phyloP scores from a whole-genome alignment of 345 rosid genomes.

The Populus ilicifolia region DNA sequence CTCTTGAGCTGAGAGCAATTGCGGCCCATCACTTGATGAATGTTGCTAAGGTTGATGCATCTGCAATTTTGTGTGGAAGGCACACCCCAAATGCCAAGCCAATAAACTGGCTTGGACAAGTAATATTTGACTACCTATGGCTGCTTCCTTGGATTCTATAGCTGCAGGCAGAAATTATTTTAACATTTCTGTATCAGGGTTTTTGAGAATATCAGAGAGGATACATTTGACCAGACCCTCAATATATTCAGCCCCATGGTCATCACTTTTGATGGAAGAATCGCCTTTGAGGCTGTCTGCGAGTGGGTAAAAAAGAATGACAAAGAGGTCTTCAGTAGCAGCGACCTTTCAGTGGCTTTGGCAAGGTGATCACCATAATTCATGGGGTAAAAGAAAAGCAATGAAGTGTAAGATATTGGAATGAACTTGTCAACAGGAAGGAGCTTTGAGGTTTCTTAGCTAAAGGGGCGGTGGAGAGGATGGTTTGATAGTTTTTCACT shows the following conservation, averaged over 20 bases:
- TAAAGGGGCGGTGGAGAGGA: neutral
- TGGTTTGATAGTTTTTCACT: slow-evolving; percentile 3
- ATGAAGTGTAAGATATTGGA: neutral
- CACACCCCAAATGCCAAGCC: too few relatives aligned
- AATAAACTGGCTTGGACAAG: too few relatives aligned
- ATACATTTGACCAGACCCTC: slow-evolving; percentile 28
- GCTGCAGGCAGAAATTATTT: slow-evolving; percentile 22
- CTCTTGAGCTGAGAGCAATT: neutral
- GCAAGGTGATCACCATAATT: too few relatives aligned
- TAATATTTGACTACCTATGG: neutral
- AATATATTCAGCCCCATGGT: slow-evolving; percentile 31
- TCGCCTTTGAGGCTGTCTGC: slow-evolving; percentile 13
- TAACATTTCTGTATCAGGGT: slow-evolving; percentile 15
- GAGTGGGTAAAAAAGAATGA: slow-evolving; percentile 1
- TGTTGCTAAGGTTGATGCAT: neutral
- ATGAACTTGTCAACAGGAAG: neutral
- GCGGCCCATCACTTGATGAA: slow-evolving; percentile 29
- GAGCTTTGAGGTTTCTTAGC: slow-evolving; percentile 3
- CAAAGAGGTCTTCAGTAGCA: neutral
- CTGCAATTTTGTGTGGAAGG: too few relatives aligned
- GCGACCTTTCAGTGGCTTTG: slow-evolving; percentile 10
- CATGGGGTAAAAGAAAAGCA: neutral
- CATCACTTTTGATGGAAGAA: slow-evolving; percentile 32
- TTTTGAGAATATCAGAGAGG: slow-evolving; percentile 22
- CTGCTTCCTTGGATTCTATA: slow-evolving; percentile 2